Conservation (phyloP, 768 basidiomycete genomes). For the Coprinopsis sp. region DNA sequence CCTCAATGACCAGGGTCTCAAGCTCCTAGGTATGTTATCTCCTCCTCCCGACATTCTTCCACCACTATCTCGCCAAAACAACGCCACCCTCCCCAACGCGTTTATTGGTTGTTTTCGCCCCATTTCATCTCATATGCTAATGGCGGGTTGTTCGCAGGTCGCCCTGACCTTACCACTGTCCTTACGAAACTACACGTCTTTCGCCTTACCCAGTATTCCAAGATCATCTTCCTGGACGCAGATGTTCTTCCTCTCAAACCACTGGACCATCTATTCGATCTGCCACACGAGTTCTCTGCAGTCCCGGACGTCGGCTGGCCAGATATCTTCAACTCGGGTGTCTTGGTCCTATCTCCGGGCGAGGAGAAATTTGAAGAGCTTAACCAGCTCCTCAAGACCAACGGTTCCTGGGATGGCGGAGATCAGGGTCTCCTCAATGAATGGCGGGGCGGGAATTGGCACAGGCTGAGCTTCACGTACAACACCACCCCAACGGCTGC, state of each 20-base stretch:
- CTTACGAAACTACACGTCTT: conserved; percentile 97
- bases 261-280: conserved; percentile 85
- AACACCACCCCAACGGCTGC: conserved; percentile 97
- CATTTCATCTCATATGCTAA: conserved; percentile 6
- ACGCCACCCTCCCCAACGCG: neutral
- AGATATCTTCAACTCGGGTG: conserved; percentile 98
- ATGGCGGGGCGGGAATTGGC: conserved; percentile 85
- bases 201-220: conserved; percentile 81
- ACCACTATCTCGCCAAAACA: neutral
- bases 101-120: neutral
- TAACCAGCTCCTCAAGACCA: conserved; percentile 60
- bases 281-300: conserved; percentile 83
- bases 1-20: conserved; percentile 59
- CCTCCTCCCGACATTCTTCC: conserved; percentile 3
- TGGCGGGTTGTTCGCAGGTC: conserved; percentile 50
- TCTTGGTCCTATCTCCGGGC: conserved; percentile 81
- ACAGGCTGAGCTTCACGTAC: conserved; percentile 93
- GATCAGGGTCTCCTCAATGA: conserved; percentile 98
- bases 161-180: conserved; percentile 88
- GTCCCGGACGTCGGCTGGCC: conserved; percentile 99
- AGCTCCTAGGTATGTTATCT: conserved; percentile 70
- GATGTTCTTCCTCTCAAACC: conserved; percentile 87
- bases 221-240: conserved; percentile 89
- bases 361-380: conserved; percentile 80
- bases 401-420: conserved; percentile 96